These are phyloP conservation scores for Waltiozyma sp. DNA, from an alignment of 1,139 yeast genomes.

Conservation along the genomic window DNA sequence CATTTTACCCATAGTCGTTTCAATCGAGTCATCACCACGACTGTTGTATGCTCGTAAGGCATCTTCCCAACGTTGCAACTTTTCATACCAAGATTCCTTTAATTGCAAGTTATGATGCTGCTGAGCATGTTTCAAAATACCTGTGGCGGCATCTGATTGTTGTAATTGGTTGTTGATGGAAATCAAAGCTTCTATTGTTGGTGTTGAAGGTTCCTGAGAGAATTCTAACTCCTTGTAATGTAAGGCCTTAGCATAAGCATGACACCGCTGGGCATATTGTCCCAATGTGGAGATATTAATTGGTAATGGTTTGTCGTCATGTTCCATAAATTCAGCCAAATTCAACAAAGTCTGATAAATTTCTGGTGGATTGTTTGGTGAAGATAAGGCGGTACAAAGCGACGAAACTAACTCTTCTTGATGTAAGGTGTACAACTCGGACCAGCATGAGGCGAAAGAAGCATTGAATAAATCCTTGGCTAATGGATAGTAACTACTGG, in stretches of 20 bases:
- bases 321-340: conserved; percentile 94
- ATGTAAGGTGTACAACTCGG: conserved; percentile 80
- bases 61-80: conserved; percentile 95
- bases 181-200: conserved; percentile 85
- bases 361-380: conserved; percentile 93
- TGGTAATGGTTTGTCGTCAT: conserved; percentile 89
- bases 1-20: conserved; percentile 95
- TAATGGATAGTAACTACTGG: conserved; percentile 78
- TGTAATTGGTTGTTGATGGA: conserved; percentile 90
- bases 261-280: conserved; percentile 88
- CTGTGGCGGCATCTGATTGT: conserved; percentile 96
- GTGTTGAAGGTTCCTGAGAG: conserved; percentile 84
- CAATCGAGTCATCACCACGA: conserved; percentile 46
- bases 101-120: conserved; percentile 84
- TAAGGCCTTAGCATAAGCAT: conserved; percentile 94
- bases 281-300: conserved; percentile 84
- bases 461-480: conserved; percentile 91
- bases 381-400: conserved; percentile 75
- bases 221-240: conserved; percentile 94
- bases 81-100: conserved; percentile 97
- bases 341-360: conserved; percentile 83
- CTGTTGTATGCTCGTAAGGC: conserved; percentile 84
- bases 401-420: conserved; percentile 86
- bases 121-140: conserved; percentile 91
- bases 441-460: conserved; percentile 95